Percentiles rank a stretch among this genome's conserved stretches.
Conservation (phyloP, 257 asterid genomes). For the Solanum peruvianum region DNA sequence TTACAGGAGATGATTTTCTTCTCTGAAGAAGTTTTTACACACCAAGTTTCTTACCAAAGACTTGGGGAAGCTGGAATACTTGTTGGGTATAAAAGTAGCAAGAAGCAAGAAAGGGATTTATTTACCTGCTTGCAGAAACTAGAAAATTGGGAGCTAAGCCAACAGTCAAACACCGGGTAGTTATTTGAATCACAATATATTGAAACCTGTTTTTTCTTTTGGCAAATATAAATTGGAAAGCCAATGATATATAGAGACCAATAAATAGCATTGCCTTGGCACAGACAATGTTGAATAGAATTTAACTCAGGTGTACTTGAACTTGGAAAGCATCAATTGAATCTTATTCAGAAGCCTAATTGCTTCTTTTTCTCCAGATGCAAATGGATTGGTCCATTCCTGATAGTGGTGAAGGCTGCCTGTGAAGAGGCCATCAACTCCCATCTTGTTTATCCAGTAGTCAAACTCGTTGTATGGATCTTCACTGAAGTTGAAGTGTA, state of each 20-base stretch:
- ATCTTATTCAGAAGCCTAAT: constrained; percentile 45
- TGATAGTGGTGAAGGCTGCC: constrained; percentile 87
- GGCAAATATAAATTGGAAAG: not conserved
- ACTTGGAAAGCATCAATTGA: constrained; percentile 41
- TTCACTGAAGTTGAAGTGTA: constrained; percentile 83
- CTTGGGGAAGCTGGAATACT: too few species aligned
- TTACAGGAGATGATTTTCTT: too few species aligned
- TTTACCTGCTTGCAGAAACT: too few species aligned
- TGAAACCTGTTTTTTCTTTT: not conserved
- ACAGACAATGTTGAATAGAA: not conserved
- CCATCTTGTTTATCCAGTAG: constrained; percentile 66
- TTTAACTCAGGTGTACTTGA: constrained; percentile 11
- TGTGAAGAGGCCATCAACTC: constrained; percentile 84
- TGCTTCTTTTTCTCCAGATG: constrained; percentile 38
- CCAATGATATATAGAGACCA: not conserved
- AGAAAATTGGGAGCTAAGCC: too few species aligned
- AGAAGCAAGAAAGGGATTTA: too few species aligned
- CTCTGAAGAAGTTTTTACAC: too few species aligned
- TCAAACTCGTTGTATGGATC: constrained; percentile 79
- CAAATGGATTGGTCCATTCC: constrained; percentile 57
- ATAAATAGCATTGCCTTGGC: not conserved
- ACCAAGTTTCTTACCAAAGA: too few species aligned
- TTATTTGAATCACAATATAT: not conserved
- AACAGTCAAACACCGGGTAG: too few species aligned
- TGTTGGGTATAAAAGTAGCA: too few species aligned